A percentile compares a stretch with the other conserved stretches of the same genome.
These are phyloP conservation scores for Diaporthe destruens DNA, from an alignment of 2,329 filamentous ascomycete species.

Conservation along the genomic window DNA sequence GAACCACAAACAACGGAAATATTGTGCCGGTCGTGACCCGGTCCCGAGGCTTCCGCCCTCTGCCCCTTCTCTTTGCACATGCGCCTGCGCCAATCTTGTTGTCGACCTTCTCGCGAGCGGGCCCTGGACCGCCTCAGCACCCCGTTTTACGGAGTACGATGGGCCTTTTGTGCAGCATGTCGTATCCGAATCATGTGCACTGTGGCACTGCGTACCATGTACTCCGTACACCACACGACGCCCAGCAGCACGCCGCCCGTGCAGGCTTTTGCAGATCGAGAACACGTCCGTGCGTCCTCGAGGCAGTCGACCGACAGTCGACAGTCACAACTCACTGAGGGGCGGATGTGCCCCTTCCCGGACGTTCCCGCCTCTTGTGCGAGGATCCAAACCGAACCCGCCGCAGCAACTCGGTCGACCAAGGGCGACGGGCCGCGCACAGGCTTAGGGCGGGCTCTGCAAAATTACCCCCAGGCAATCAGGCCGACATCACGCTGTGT, in stretches of 20 bases:
- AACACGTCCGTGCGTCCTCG: constrained; percentile 28
- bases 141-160: constrained; percentile 17
- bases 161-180: constrained; percentile 35
- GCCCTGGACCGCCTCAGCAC: constrained; percentile 33
- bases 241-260: constrained; percentile 19
- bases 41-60: constrained; percentile 38
- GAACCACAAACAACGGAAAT: constrained; percentile 26
- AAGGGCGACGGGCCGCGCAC: background rate
- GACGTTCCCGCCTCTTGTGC: constrained; percentile 31
- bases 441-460: background rate
- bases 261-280: constrained; percentile 24
- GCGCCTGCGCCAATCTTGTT: constrained; percentile 24
- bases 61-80: constrained; percentile 10
- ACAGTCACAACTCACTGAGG: constrained; percentile 11
- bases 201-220: constrained; percentile 30
- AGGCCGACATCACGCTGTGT: constrained; percentile 38
- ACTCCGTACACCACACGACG: background rate
- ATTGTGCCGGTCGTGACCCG: constrained; percentile 34
- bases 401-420: background rate
- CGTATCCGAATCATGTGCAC: constrained; percentile 37
- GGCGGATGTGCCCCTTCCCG: constrained; percentile 30
- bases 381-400: constrained; percentile 18
- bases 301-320: background rate
- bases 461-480: constrained; percentile 6
- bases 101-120: constrained; percentile 34